Conservation (phyloP, 306 rosid genomes). For the Prunus mongolica region DNA sequence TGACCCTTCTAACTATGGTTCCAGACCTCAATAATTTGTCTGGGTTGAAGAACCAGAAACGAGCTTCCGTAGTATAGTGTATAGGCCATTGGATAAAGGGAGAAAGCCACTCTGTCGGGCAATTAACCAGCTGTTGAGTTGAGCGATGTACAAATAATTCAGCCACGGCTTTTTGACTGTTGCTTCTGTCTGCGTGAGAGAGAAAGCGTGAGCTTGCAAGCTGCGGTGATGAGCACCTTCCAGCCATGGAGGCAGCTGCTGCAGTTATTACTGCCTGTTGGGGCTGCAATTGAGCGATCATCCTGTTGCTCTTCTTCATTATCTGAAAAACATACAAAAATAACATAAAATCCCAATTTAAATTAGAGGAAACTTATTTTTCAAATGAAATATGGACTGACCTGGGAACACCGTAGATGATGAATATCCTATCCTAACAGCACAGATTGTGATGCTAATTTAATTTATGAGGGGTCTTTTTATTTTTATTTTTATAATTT, state of each 20-base stretch:
- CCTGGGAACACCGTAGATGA: no score
- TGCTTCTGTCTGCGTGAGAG: background rate
- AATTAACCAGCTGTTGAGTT: no score
- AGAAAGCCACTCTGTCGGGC: no score
- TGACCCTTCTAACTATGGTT: conserved; percentile 52
- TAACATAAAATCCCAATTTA: background rate
- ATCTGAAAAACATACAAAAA: background rate
- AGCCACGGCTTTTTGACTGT: background rate
- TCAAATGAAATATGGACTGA: background rate
- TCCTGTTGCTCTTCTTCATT: background rate
- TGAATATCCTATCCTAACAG: no score
- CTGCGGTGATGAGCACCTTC: background rate
- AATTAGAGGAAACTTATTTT: no score
- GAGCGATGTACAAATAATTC: background rate
- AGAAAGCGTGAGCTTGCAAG: background rate
- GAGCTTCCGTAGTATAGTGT: conserved; percentile 31
- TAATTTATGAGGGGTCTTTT: no score
- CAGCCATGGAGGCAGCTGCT: background rate
- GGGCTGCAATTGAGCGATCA: background rate
- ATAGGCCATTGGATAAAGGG: background rate
- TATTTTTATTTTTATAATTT: no score
- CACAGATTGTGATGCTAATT: no score
- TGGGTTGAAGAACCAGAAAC: conserved; percentile 49
- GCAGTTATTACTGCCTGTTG: background rate
- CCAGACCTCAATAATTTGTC: conserved; percentile 64